Base-by-base conservation (phyloP, 768 basidiomycete species). In the Lentinus tigrinus region DNA sequence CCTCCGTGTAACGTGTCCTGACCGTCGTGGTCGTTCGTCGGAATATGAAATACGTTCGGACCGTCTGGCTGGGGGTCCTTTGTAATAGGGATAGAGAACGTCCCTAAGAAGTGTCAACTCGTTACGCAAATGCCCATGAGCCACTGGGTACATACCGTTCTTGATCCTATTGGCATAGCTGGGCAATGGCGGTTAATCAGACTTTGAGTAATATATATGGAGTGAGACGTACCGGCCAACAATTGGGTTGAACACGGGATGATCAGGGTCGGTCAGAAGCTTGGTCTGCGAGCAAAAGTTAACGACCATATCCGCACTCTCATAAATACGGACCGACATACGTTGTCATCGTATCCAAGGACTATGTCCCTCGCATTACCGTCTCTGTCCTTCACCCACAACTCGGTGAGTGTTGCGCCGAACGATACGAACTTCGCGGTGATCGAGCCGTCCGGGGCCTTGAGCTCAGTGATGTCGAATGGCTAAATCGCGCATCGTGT, bases 321-420 rank as follows among this genome's bases (percentile, higher is more conserved):
- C 31, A 6, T 31, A 31, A 11, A 3, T 11, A 11, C 11, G 31
- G 11, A 28, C 21, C 28, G 62, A 72, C 72, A 56, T 48, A 79
- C 79, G 54, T 78, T 80, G 62, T 84, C 78, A 60, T 85, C 82
- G 60, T 82, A 85, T 1, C 84, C 83, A 1, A 84, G 72, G n/a
- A 84, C 72, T 10, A 86, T 76, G 66, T 85, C 83, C 47, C 79
- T 72, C 5, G 72, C 57, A n/a, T 73, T 73, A 3, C 80, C 79
- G 53, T 72, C 61, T 67, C 74, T 81, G 65, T 84, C 82, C 57
- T 80, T 79, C 3, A 83, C 81, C 79, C 78, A 81, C 3, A 85
- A 68, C 58, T 83, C 78, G 3, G 81, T 82, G 66, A 84, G 62
- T 1, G 81, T 83, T 26, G 83, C 79, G 4, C 85, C 84, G 54